These are phyloP conservation scores for Kodamaea ohmeri DNA, from an alignment of 1,139 yeast genomes.

Conservation along the genomic window DNA sequence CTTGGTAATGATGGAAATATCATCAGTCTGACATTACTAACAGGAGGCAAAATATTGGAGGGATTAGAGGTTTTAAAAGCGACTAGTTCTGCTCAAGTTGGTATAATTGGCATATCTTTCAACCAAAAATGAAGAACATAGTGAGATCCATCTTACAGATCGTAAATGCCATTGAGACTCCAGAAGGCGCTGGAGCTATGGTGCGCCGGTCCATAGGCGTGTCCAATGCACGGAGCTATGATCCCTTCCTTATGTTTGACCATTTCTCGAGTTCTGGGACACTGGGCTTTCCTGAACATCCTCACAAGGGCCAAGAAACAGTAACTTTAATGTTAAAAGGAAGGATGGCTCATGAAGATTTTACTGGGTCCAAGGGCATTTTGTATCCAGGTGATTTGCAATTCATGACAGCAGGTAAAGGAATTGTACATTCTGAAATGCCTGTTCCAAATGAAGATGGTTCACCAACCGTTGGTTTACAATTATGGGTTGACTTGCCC, in stretches of 20 bases:
- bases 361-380: conserved; percentile 79
- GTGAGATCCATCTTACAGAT: conserved; percentile 56
- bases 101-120: not conserved
- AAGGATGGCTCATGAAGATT: conserved; percentile 85
- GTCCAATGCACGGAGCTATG: conserved; percentile 51
- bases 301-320: conserved; percentile 91
- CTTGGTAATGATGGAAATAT: not conserved
- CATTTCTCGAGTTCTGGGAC: conserved; percentile 54
- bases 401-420: conserved; percentile 93
- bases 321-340: conserved; percentile 74
- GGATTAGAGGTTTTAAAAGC: no score
- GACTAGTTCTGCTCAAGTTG: not conserved
- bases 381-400: conserved; percentile 84
- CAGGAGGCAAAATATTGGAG: no score
- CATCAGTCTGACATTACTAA: no score
- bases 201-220: conserved; percentile 86
- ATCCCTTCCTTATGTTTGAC: conserved; percentile 84
- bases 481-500: conserved; percentile 91
- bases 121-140: not conserved
- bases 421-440: conserved; percentile 83
- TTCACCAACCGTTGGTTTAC: conserved; percentile 66
- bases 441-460: conserved; percentile 67
- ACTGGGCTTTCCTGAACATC: conserved; percentile 85
- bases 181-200: conserved; percentile 85
- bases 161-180: conserved; percentile 67